Evolutionary conservation across 208 protist species (phyloP), one percentile per base, ranked within the genome.

Genomic region (Leishmania arabica): DNA sequence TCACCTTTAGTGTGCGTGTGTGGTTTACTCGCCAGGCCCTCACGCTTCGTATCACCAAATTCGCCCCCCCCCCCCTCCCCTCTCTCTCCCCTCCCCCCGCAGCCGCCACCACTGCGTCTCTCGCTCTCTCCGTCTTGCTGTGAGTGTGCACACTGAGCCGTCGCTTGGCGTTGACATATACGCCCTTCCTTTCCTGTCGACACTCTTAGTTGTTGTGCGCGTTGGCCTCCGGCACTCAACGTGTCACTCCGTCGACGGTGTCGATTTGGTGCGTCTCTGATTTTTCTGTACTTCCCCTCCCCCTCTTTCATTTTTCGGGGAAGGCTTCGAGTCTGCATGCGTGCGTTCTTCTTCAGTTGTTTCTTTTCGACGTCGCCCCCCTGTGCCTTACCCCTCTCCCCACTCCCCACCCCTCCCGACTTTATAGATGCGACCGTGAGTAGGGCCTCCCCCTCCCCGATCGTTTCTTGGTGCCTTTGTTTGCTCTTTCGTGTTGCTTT

Each of bases 1-100:
- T 21, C 62, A 27, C 82, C 6, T 74, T 49, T 64, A 7, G 31
- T n/a, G 56, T 77, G 24, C 8, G 74, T 49, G 37, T 68, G 74
- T 47, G 11, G 37, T 24, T 47, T 34, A 64, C 58, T 64, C 58
- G 58, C 9, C 58, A 34, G 58, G 27, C 47, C 24, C 27, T 27
- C 58, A 34, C 58, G 9, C 27, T 13, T 64, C 27, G 27, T 19
- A 64, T 34, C 58, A 64, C 58, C 6, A 8, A 64, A 31, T 17
- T 64, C 9, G 1, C 27, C 27, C 53, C 19, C 3, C 21, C 0
- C 17, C 27, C 53, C 19, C 3, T 1, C 0, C 17, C 3, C 40
- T 40, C 53, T 6, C 53, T 56, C 11, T 17, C 53, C 53, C 11
- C 53, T 42, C 9, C 45, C 45, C 8, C 9, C 45, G 45, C 45